These are phyloP conservation scores for Eleusine coracana DNA, from an alignment of 176 grass and related monocot genomes.

Conservation along the genomic window DNA sequence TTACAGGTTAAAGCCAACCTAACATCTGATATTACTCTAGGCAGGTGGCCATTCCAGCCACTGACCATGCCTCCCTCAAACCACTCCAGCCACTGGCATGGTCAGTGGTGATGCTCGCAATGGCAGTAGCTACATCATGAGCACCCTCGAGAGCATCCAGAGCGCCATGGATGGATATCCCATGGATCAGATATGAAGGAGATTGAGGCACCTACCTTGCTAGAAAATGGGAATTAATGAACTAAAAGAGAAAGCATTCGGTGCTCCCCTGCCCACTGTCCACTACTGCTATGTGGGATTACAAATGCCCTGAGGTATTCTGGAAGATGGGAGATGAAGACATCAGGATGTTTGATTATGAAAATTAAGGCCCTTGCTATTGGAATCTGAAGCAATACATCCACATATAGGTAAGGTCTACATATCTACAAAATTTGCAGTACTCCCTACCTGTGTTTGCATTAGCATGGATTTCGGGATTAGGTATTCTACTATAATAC, in stretches of 20 bases:
- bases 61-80: slow-evolving; percentile 43
- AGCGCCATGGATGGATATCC: slow-evolving; percentile 53
- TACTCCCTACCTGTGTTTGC: slow-evolving; percentile 30
- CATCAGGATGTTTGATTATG: slow-evolving; percentile 42
- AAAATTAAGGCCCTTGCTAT: slow-evolving; percentile 34
- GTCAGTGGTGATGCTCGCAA: slow-evolving; percentile 11
- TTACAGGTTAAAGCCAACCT: neutral
- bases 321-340: slow-evolving; percentile 58
- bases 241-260: slow-evolving; percentile 29
- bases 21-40: slow-evolving; percentile 6
- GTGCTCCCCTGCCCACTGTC: slow-evolving; percentile 37
- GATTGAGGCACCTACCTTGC: slow-evolving; percentile 37
- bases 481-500: slow-evolving; percentile 29
- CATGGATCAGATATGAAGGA: slow-evolving; percentile 91
- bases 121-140: slow-evolving; percentile 30
- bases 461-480: slow-evolving; percentile 38
- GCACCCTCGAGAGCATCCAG: slow-evolving; percentile 35
- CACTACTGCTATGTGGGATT: slow-evolving; percentile 36
- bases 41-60: neutral
- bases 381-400: slow-evolving; percentile 38
- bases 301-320: slow-evolving; percentile 50
- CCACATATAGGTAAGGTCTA: slow-evolving; percentile 39
- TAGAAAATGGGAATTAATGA: slow-evolving; percentile 26
- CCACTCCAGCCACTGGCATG: slow-evolving; percentile 13
- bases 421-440: slow-evolving; percentile 19